Evolutionary conservation across 495 filamentous ascomycete genomes (phyloP), one percentile per base, ranked within the genome.

Genomic region (Darksidea phi): DNA sequence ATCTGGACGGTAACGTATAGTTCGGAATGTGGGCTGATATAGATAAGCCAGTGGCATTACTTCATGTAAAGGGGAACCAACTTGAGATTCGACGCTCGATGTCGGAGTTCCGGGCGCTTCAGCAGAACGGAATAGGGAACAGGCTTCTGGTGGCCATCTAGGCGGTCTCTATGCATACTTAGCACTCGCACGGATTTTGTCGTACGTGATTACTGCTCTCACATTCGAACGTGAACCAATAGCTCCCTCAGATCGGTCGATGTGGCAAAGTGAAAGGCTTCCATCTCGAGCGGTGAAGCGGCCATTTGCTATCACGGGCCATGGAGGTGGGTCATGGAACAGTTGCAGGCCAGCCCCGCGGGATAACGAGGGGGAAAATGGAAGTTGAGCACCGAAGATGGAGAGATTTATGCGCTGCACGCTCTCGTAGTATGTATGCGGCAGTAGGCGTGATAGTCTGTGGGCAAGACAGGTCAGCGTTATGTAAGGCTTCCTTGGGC

Each of bases 1-100:
- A 96, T 77, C 74, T 97, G 95, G 15, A 85, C 88, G 2, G 91
- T 96, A 18, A 95, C 86, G 66, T 91, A 97, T 37, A 97, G 86
- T 71, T 98, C 94, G 18, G 90, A 96, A 69, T 84, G 61, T n/a
- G 74, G 69, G 56, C 70, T 74, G 48, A n/a, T 15, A 13, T 34
- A 59, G 57, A 7, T 45, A 42, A 55, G 41, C 34, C 51, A 51
- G n/a, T 38, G 20, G 37, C 8, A 11, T n/a, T n/a, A n/a, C n/a
- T n/a, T n/a, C 11, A 2, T 37, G 15, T 21, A 38, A 12, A 17
- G 47, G 11, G 57, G 13, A 13, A 48, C 52, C 13, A 67, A 84
- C 82, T 75, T 82, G 26, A 75, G 81, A 56, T 90, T 88, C 21
- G 94, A 96, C 38, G 90, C 92, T 38, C 91, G 81, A 69, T 97